These are phyloP conservation scores for Sistotremastrum suecicum DNA, from an alignment of 768 basidiomycete genomes.

Conservation along the genomic window DNA sequence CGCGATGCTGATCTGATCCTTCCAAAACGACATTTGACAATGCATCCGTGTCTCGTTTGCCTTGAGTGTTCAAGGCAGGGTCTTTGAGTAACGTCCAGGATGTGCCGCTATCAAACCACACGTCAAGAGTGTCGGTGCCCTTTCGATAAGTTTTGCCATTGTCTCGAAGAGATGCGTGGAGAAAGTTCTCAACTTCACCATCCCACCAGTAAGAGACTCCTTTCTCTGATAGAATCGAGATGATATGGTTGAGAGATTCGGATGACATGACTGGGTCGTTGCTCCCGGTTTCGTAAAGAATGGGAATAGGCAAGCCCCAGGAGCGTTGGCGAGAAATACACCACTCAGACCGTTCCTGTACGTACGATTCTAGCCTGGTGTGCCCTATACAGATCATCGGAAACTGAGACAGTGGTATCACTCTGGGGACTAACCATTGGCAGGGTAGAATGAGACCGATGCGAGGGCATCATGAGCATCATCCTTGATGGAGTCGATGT, in stretches of 20 bases:
- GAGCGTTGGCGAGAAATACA: conserved; percentile 95
- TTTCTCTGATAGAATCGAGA: conserved; percentile 54
- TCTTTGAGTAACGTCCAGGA: conserved; percentile 73
- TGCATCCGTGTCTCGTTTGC: conserved; percentile 13
- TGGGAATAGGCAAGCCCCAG: conserved; percentile 96
- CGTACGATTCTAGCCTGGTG: conserved; percentile 77
- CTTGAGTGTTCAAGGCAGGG: conserved; percentile 19
- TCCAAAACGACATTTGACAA: conserved; percentile 84
- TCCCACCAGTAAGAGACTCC: conserved; percentile 89
- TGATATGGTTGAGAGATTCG: conserved; percentile 58
- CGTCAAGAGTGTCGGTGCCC: conserved; percentile 93
- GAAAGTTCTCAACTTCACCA: conserved; percentile 69
- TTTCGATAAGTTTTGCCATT: conserved; percentile 46
- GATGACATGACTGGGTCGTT: conserved; percentile 51
- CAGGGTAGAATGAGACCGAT: conserved; percentile 62
- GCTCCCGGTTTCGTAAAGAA: conserved; percentile 52
- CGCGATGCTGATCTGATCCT: conserved; percentile 94
- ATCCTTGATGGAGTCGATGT: conserved; percentile 72
- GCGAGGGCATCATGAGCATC: conserved; percentile 55
- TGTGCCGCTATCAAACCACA: conserved; percentile 97
- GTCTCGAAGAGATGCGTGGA: conserved; percentile 42
- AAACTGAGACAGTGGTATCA: background rate
- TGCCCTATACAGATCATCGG: conserved; percentile 37
- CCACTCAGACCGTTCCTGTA: conserved; percentile 89
- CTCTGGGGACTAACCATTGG: conserved; percentile 38